Conservation (phyloP, 2,329 filamentous ascomycete species). For the Paecilomyces formosus region DNA sequence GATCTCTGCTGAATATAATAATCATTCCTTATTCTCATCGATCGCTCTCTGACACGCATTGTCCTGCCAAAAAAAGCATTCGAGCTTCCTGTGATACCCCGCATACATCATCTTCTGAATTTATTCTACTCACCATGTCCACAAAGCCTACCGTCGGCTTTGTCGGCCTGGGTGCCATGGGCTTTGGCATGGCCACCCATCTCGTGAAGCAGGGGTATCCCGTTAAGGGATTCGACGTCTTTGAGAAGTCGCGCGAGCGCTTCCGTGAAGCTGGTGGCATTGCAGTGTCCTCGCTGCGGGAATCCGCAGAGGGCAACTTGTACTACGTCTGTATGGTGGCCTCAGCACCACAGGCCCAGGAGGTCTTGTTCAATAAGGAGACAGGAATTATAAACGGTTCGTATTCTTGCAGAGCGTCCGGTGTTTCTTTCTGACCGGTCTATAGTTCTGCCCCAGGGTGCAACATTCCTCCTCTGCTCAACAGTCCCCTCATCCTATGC, state of each 20-base stretch:
- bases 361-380: slow-evolving; percentile 55
- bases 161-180: slow-evolving; percentile 73
- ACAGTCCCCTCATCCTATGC: slow-evolving; percentile 64
- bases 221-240: slow-evolving; percentile 67
- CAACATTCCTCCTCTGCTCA: slow-evolving; percentile 59
- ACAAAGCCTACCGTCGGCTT: slow-evolving; percentile 51
- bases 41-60: background rate
- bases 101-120: background rate
- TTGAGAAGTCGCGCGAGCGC: slow-evolving; percentile 56
- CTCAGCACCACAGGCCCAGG: slow-evolving; percentile 60
- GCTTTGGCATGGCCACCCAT: slow-evolving; percentile 72
- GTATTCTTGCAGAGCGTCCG: background rate
- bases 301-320: slow-evolving; percentile 52
- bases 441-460: slow-evolving; percentile 46
- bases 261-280: slow-evolving; percentile 58
- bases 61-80: background rate
- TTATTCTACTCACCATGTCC: slow-evolving; percentile 20
- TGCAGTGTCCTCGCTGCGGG: slow-evolving; percentile 52
- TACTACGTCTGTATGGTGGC: slow-evolving; percentile 71
- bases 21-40: background rate
- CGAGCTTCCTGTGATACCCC: background rate
- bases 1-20: background rate
- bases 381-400: slow-evolving; percentile 39
- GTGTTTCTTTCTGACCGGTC: slow-evolving; percentile 7
- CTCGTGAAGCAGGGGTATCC: slow-evolving; percentile 59